Conservation (phyloP, 208 protist genomes). For the Crithidia brevicula region DNA sequence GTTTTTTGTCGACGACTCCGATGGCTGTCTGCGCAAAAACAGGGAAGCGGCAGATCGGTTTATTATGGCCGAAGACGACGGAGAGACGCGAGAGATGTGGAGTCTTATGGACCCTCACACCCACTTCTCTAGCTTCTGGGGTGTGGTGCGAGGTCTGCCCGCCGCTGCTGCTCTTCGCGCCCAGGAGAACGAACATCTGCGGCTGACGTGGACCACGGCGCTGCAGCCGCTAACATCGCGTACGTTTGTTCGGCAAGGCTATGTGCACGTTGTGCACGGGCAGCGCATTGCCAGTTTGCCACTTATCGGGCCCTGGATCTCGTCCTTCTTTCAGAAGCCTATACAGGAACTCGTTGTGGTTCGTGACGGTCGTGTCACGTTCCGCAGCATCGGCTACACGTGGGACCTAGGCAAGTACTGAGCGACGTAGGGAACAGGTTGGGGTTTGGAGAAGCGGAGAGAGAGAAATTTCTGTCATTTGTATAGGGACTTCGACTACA, state of each 20-base stretch:
- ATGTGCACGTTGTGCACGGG: slow-evolving; percentile 65
- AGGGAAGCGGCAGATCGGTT: slow-evolving; percentile 55
- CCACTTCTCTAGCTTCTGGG: slow-evolving; percentile 84
- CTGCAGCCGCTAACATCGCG: slow-evolving; percentile 61
- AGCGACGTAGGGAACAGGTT: too few relatives aligned
- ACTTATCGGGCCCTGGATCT: slow-evolving; percentile 58
- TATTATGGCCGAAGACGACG: slow-evolving; percentile 76
- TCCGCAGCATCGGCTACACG: slow-evolving; percentile 73
- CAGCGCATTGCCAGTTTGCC: slow-evolving; percentile 41
- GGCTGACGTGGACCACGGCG: slow-evolving; percentile 66
- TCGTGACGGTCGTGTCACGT: slow-evolving; percentile 65
- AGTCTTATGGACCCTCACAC: slow-evolving; percentile 43
- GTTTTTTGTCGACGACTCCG: slow-evolving; percentile 79
- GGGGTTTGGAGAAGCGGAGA: too few relatives aligned
- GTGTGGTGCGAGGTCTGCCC: slow-evolving; percentile 59
- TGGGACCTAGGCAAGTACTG: slow-evolving; percentile 67
- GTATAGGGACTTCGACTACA: too few relatives aligned
- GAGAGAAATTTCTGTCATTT: too few relatives aligned
- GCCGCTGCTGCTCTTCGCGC: slow-evolving; percentile 55
- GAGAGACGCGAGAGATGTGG: slow-evolving; percentile 60
- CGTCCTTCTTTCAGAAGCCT: slow-evolving; percentile 59
- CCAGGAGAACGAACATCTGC: slow-evolving; percentile 57
- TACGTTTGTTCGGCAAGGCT: slow-evolving; percentile 74
- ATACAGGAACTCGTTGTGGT: slow-evolving; percentile 81
- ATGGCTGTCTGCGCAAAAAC: slow-evolving; percentile 61